Conservation (phyloP, 169 alveolate species). For the Plasmodium gallinaceum region DNA sequence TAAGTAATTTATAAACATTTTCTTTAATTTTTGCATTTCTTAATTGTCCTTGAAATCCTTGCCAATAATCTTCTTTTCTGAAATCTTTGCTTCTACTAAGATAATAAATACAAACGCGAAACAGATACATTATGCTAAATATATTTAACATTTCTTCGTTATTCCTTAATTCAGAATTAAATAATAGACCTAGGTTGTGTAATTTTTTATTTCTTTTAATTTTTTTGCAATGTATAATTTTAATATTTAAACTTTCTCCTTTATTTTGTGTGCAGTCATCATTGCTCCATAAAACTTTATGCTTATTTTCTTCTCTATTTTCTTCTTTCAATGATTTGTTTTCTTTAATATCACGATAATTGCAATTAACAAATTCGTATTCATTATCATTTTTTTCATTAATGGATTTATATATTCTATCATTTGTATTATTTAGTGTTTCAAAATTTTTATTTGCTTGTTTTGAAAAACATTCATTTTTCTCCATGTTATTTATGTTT, state of each 20-base stretch:
- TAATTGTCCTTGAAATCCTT: slow-evolving; percentile 71
- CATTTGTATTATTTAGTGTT: neutral
- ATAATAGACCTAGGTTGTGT: slow-evolving; percentile 22
- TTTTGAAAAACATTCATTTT: neutral
- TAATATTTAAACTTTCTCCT: slow-evolving; percentile 3
- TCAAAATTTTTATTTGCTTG: neutral
- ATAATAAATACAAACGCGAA: slow-evolving; percentile 88
- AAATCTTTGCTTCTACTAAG: slow-evolving; percentile 85
- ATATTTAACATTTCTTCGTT: slow-evolving; percentile 76
- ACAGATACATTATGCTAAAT: slow-evolving; percentile 81
- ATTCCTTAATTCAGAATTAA: slow-evolving; percentile 12
- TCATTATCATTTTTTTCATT: neutral
- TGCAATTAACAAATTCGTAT: neutral
- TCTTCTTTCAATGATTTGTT: neutral
- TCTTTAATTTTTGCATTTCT: slow-evolving; percentile 61
- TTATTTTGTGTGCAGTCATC: slow-evolving; percentile 10
- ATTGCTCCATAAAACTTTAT: slow-evolving; percentile 18
- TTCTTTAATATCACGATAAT: neutral
- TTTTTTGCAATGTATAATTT: neutral
- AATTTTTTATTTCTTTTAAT: slow-evolving; percentile 7
- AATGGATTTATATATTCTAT: neutral
- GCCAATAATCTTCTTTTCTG: slow-evolving; percentile 86
- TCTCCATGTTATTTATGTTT: neutral
- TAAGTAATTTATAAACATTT: slow-evolving; percentile 74
- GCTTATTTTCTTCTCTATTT: slow-evolving; percentile 15